A percentile compares a stretch with the other conserved stretches of the same genome.
Conservation (phyloP, 1,284 basidiomycete genomes). For the Ganoderma sinense region DNA sequence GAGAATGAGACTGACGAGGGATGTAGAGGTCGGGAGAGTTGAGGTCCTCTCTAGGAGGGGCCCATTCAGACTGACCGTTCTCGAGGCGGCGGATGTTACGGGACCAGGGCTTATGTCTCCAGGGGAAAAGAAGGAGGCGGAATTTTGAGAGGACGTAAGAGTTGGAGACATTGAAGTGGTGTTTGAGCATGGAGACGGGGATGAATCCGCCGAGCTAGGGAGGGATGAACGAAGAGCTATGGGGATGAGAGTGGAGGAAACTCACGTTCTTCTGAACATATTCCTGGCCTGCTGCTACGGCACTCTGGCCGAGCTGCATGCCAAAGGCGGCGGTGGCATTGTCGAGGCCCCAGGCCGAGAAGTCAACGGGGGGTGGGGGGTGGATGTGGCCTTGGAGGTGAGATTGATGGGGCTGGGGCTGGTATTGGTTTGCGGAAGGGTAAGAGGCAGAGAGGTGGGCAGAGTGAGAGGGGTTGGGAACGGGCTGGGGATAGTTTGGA, state of each 20-base stretch:
- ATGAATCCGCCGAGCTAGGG: constrained; percentile 80
- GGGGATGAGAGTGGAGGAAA: constrained; percentile 24
- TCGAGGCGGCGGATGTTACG: constrained; percentile 69
- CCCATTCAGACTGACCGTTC: constrained; percentile 81
- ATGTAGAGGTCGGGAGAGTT: constrained; percentile 98
- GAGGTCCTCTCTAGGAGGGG: constrained; percentile 91
- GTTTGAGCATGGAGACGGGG: constrained; percentile 84
- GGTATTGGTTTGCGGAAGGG: constrained; percentile 35
- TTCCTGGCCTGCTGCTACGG: constrained; percentile 93
- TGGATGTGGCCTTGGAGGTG: constrained; percentile 39
- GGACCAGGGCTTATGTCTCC: constrained; percentile 89
- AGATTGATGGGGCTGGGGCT: constrained; percentile 41
- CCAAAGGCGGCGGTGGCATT: constrained; percentile 96
- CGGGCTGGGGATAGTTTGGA: constrained; percentile 45
- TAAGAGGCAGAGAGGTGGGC: constrained; percentile 41
- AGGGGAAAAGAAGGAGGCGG: constrained; percentile 92
- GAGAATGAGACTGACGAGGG: constrained; percentile 69
- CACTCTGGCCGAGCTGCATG: constrained; percentile 93
- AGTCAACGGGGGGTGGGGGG: constrained; percentile 49
- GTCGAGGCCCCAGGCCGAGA: constrained; percentile 85
- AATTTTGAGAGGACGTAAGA: constrained; percentile 95
- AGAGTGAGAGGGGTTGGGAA: constrained; percentile 37
- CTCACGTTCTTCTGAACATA: constrained; percentile 95
- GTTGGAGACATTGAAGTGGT: constrained; percentile 97
- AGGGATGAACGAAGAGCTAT: neutral